Evolutionary conservation across 1,284 basidiomycete genomes (phyloP).

Genomic region (Ganoderma sinense): DNA sequence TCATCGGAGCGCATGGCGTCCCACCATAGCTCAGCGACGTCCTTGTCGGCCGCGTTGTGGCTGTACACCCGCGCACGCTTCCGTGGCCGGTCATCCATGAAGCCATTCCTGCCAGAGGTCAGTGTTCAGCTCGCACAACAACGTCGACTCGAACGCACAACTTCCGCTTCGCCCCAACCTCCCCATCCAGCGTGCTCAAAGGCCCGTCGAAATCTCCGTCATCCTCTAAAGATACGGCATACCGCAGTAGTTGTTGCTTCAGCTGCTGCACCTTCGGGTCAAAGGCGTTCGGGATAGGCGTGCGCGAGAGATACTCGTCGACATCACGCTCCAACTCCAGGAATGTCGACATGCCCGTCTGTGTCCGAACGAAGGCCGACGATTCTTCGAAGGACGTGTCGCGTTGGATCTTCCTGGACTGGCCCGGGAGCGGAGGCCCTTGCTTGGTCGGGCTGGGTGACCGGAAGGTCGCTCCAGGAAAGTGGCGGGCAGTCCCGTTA

Average conservation of each 20-base stretch:
- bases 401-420: slow-evolving; percentile 31
- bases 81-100: slow-evolving; percentile 46
- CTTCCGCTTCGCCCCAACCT: slow-evolving; percentile 69
- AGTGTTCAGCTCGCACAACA: slow-evolving; percentile 4
- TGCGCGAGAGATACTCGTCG: slow-evolving; percentile 32
- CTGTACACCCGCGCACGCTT: slow-evolving; percentile 48
- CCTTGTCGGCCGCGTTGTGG: slow-evolving; percentile 36
- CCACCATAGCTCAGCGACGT: slow-evolving; percentile 76
- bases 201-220: slow-evolving; percentile 45
- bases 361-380: slow-evolving; percentile 81
- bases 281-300: slow-evolving; percentile 12
- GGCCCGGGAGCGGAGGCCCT: slow-evolving; percentile 29
- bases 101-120: slow-evolving; percentile 45
- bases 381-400: slow-evolving; percentile 66
- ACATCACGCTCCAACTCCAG: slow-evolving; percentile 59
- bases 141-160: slow-evolving; percentile 48
- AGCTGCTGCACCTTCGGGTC: slow-evolving; percentile 28
- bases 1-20: slow-evolving; percentile 66
- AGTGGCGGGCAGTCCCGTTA: slow-evolving; percentile 40
- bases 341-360: slow-evolving; percentile 77
- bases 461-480: slow-evolving; percentile 32
- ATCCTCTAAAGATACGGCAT: slow-evolving; percentile 49
- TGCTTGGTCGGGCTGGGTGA: slow-evolving; percentile 41
- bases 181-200: slow-evolving; percentile 46
- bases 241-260: slow-evolving; percentile 48